A percentile compares a stretch with the other conserved stretches of the same genome.
Evolutionary conservation across 768 basidiomycete species (phyloP).

Genomic region (Boletus patriciae): DNA sequence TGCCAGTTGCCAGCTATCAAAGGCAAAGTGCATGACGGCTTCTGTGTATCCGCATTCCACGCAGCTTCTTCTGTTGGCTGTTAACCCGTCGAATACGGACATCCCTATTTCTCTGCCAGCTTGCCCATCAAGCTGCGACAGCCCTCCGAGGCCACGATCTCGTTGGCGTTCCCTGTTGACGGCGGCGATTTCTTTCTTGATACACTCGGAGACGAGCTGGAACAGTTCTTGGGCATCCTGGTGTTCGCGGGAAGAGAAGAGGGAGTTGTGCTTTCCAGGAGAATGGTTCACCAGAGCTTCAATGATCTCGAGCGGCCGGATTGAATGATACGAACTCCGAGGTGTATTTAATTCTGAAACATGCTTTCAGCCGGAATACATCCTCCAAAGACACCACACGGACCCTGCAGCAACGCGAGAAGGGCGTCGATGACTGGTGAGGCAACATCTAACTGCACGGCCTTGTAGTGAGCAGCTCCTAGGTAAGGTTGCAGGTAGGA

Average conservation of each 20-base stretch:
- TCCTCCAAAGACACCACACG: conserved; percentile 19
- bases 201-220: conserved; percentile 84
- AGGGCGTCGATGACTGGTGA: conserved; percentile 87
- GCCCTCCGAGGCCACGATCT: conserved; percentile 69
- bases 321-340: conserved; percentile 51
- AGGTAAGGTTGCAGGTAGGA: conserved; percentile 81
- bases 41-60: conserved; percentile 90
- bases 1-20: conserved; percentile 82
- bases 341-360: conserved; percentile 64
- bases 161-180: conserved; percentile 70
- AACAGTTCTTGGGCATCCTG: conserved; percentile 99
- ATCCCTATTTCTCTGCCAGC: conserved; percentile 46
- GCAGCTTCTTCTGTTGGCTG: conserved; percentile 87
- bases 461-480: conserved; percentile 69
- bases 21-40: conserved; percentile 88
- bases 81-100: conserved; percentile 86
- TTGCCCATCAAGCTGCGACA: conserved; percentile 34
- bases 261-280: conserved; percentile 53
- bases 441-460: conserved; percentile 76
- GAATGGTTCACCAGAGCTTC: conserved; percentile 59
- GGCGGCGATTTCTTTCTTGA: conserved; percentile 79
- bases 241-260: conserved; percentile 89
- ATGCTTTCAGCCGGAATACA: conserved; percentile 3
- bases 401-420: conserved; percentile 67
- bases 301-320: conserved; percentile 75